These are phyloP conservation scores for Fusarium sp. DNA, from an alignment of 2,329 filamentous ascomycete species.

Conservation along the genomic window DNA sequence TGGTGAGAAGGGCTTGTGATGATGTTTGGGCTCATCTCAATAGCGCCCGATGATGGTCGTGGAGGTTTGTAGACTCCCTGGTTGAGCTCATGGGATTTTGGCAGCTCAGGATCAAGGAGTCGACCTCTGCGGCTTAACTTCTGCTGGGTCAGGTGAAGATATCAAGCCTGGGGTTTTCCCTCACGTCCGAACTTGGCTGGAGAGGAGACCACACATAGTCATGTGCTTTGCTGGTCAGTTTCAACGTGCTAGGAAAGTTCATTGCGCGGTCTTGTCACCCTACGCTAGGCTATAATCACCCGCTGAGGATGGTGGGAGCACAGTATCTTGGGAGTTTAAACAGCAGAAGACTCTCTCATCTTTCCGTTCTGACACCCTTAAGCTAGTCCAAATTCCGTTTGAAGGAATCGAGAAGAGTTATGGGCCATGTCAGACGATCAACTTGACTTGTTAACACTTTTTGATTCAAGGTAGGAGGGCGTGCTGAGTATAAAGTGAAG, in stretches of 20 bases:
- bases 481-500: background rate
- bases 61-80: background rate
- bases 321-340: background rate
- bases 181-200: conserved; percentile 3
- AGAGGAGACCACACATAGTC: background rate
- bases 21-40: background rate
- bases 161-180: background rate
- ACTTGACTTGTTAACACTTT: background rate
- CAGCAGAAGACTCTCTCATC: background rate
- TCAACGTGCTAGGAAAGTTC: background rate
- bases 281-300: conserved; percentile 3
- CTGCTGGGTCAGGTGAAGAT: background rate
- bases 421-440: background rate
- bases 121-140: background rate
- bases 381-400: background rate
- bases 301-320: background rate
- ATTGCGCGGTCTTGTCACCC: background rate
- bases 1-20: background rate
- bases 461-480: background rate
- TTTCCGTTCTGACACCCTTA: background rate
- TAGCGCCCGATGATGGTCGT: background rate
- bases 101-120: background rate
- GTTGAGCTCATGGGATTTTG: background rate
- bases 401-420: background rate
- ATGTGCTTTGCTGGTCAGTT: background rate